These are phyloP conservation scores for Ploettnerulaceae sp. DNA, from an alignment of 2,329 filamentous ascomycete species.

Conservation along the genomic window DNA sequence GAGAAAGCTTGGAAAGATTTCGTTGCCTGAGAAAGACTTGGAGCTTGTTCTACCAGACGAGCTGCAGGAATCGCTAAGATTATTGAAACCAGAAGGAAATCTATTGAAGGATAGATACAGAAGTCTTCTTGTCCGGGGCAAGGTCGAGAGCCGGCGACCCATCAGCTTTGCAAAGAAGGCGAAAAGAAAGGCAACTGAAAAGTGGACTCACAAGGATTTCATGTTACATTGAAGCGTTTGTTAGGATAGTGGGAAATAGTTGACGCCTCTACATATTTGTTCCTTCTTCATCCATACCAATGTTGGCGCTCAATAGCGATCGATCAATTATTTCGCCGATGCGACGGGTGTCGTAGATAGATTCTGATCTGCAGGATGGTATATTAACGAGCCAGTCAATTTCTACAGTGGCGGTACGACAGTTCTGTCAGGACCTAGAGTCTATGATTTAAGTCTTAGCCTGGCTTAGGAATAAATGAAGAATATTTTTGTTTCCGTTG, in stretches of 20 bases:
- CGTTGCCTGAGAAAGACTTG: constrained; percentile 72
- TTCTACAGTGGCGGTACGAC: no score
- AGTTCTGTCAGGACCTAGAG: no score
- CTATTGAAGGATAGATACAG: constrained; percentile 87
- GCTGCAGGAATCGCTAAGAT: constrained; percentile 71
- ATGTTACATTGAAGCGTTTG: constrained; percentile 32
- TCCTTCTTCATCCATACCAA: no score
- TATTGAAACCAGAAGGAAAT: constrained; percentile 93
- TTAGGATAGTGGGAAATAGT: not conserved
- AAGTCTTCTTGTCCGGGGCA: constrained; percentile 81
- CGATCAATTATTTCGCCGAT: no score
- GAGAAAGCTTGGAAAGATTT: constrained; percentile 67
- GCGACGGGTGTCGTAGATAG: no score
- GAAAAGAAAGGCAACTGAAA: constrained; percentile 80
- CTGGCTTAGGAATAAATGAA: no score
- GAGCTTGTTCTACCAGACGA: constrained; percentile 80
- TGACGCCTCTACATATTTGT: not conserved
- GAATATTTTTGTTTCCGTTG: no score
- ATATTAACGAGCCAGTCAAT: no score
- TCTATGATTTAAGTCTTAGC: no score
- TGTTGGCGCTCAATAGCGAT: no score
- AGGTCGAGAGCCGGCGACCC: constrained; percentile 76
- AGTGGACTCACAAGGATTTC: constrained; percentile 98
- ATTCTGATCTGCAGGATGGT: no score
- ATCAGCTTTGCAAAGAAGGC: constrained; percentile 78